These are phyloP conservation scores for Pythium aristosporum DNA, from an alignment of 352 stramenopile genomes.

Conservation along the genomic window DNA sequence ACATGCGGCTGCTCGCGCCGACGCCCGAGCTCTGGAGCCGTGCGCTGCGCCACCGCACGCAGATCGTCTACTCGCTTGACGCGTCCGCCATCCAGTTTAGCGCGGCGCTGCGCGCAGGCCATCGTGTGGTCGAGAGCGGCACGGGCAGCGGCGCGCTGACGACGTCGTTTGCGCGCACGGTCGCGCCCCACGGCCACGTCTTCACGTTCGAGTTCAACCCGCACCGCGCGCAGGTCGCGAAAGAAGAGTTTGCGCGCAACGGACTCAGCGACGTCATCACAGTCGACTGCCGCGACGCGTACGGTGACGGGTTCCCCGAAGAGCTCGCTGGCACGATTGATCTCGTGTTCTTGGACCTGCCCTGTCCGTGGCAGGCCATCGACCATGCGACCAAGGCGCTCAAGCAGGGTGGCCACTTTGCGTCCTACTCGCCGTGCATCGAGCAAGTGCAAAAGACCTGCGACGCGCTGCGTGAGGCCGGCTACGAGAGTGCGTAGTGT, in stretches of 20 bases:
- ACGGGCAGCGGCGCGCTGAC: slow-evolving; percentile 93
- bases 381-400: slow-evolving; percentile 91
- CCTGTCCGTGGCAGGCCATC: slow-evolving; percentile 96
- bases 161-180: slow-evolving; percentile 89
- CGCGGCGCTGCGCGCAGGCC: slow-evolving; percentile 88
- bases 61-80: slow-evolving; percentile 98
- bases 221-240: slow-evolving; percentile 88
- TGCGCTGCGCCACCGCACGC: slow-evolving; percentile 91
- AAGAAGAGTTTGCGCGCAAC: slow-evolving; percentile 94
- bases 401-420: slow-evolving; percentile 92
- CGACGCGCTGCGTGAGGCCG: slow-evolving; percentile 60
- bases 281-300: slow-evolving; percentile 95
- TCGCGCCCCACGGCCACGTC: slow-evolving; percentile 88
- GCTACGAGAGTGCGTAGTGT: slow-evolving; percentile 74
- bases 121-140: slow-evolving; percentile 90
- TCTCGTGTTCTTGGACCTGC: slow-evolving; percentile 97
- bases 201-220: slow-evolving; percentile 99
- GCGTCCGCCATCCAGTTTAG: slow-evolving; percentile 92
- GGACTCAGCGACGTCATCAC: slow-evolving; percentile 89
- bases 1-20: slow-evolving; percentile 94
- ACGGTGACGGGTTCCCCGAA: slow-evolving; percentile 82
- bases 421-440: slow-evolving; percentile 98
- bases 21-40: slow-evolving; percentile 97
- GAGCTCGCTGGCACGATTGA: slow-evolving; percentile 82
- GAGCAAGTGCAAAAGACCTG: slow-evolving; percentile 97